Conservation (phyloP, 2,329 filamentous ascomycete genomes). For the Cladosporium halotolerans region DNA sequence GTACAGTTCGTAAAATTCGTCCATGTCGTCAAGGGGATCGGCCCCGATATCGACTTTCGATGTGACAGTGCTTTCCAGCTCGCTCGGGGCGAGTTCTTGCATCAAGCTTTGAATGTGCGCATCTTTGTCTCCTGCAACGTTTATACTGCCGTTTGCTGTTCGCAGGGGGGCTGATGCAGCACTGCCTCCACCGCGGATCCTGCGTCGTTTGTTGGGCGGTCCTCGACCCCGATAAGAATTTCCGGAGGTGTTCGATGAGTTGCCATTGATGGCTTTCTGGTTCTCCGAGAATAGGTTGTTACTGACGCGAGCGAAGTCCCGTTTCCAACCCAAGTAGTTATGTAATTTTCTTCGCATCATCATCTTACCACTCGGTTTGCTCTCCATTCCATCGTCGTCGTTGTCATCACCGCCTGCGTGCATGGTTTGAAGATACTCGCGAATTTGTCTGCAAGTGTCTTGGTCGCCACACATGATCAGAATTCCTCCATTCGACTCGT, state of each 20-base stretch:
- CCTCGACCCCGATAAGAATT: constrained; percentile 51
- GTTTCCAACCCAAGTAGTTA: constrained; percentile 85
- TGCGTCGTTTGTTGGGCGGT: constrained; percentile 77
- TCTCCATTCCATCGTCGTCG: constrained; percentile 39
- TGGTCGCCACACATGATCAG: constrained; percentile 93
- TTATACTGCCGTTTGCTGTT: constrained; percentile 66
- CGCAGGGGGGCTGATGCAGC: constrained; percentile 54
- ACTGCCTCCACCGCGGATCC: constrained; percentile 71
- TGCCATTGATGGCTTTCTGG: constrained; percentile 65
- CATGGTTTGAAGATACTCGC: constrained; percentile 90
- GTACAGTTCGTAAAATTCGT: constrained; percentile 85
- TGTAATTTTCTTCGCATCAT: constrained; percentile 88
- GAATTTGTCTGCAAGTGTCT: constrained; percentile 76
- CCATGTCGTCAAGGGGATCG: constrained; percentile 84
- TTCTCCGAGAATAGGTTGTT: constrained; percentile 72
- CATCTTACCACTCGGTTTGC: constrained; percentile 64
- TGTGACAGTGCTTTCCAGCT: constrained; percentile 55
- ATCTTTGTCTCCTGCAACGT: constrained; percentile 75
- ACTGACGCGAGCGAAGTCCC: constrained; percentile 79
- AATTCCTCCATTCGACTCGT: constrained; percentile 86
- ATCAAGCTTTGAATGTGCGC: constrained; percentile 75
- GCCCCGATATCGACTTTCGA: constrained; percentile 69
- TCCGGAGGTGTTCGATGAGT: constrained; percentile 41
- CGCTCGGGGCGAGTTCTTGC: constrained; percentile 74
- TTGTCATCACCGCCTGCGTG: constrained; percentile 39